Conservation (phyloP, 805 yeast species). For the Cyberlindnera euphorbiae region DNA sequence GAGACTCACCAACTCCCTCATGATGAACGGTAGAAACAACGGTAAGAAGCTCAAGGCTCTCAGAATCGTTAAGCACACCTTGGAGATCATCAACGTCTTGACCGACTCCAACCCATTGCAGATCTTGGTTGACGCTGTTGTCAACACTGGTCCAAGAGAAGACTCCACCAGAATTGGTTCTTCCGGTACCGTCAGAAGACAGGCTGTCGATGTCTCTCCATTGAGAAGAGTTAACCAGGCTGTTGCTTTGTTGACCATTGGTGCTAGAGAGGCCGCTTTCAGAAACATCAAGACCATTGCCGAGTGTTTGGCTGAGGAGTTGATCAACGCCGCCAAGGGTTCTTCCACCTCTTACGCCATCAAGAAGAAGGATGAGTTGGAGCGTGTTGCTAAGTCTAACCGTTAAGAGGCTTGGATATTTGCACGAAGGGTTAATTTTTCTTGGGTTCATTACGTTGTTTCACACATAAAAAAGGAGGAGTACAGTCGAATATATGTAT, state of each 20-base stretch:
- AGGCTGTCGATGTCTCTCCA: slow-evolving; percentile 99
- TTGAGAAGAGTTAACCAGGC: slow-evolving; percentile 99
- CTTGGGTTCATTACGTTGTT: slow-evolving; percentile 16
- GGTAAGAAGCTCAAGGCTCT: slow-evolving; percentile 99
- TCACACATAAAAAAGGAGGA: slow-evolving; percentile 9
- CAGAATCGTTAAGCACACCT: slow-evolving; percentile 98
- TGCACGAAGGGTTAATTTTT: slow-evolving; percentile 9
- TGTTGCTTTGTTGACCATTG: slow-evolving; percentile 93
- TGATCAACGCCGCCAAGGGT: slow-evolving; percentile 99
- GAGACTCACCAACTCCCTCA: slow-evolving; percentile 98
- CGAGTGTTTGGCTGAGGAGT: slow-evolving; percentile 99
- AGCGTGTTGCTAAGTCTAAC: slow-evolving; percentile 99
- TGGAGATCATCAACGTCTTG: slow-evolving; percentile 94
- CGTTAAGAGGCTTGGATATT: slow-evolving; percentile 59
- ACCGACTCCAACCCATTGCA: slow-evolving; percentile 99
- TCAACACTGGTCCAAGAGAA: slow-evolving; percentile 99
- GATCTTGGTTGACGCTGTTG: slow-evolving; percentile 97
- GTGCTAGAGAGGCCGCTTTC: slow-evolving; percentile 99
- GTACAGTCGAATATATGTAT: slow-evolving; percentile 15
- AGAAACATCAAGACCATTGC: slow-evolving; percentile 99
- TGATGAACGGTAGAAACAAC: slow-evolving; percentile 99
- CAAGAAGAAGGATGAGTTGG: slow-evolving; percentile 99
- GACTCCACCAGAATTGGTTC: slow-evolving; percentile 99
- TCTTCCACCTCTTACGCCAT: slow-evolving; percentile 99
- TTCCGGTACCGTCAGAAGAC: slow-evolving; percentile 99